These are phyloP conservation scores for Elaphomyces granulatus DNA, from an alignment of 495 filamentous ascomycete species.

Conservation along the genomic window DNA sequence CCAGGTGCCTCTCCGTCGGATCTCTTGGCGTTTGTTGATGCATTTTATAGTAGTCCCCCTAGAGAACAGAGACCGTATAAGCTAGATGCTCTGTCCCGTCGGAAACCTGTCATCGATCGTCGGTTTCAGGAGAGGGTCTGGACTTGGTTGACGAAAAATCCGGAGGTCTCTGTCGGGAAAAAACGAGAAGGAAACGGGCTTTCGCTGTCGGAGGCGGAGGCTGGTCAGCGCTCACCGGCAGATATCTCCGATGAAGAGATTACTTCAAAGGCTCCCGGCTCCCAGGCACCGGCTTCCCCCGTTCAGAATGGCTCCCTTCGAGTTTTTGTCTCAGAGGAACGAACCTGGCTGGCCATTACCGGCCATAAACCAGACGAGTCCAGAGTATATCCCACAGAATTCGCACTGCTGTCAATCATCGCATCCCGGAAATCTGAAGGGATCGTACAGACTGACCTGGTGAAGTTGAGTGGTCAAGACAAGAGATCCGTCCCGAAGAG, in stretches of 20 bases:
- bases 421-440: constrained; percentile 54
- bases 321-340: constrained; percentile 44
- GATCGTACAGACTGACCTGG: constrained; percentile 68
- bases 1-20: constrained; percentile 29
- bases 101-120: constrained; percentile 28
- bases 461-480: constrained; percentile 64
- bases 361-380: constrained; percentile 66
- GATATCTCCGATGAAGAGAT: not conserved
- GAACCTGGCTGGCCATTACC: constrained; percentile 65
- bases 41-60: constrained; percentile 22
- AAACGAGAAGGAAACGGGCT: constrained; percentile 29
- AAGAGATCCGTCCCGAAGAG: constrained; percentile 75
- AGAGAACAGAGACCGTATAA: not conserved
- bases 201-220: constrained; percentile 33
- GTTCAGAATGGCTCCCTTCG: constrained; percentile 13
- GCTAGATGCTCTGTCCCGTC: not conserved
- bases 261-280: not conserved
- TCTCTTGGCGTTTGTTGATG: constrained; percentile 23
- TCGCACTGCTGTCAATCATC: constrained; percentile 64
- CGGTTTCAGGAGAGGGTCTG: constrained; percentile 40
- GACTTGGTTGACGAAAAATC: constrained; percentile 39
- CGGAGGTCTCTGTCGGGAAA: constrained; percentile 36
- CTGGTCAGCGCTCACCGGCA: constrained; percentile 2
- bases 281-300: not conserved
- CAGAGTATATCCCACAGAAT: constrained; percentile 51